Evolutionary conservation across 257 asterid genomes (phyloP), one percentile per base, ranked within the genome.

Genomic region (Coffea canephora): DNA sequence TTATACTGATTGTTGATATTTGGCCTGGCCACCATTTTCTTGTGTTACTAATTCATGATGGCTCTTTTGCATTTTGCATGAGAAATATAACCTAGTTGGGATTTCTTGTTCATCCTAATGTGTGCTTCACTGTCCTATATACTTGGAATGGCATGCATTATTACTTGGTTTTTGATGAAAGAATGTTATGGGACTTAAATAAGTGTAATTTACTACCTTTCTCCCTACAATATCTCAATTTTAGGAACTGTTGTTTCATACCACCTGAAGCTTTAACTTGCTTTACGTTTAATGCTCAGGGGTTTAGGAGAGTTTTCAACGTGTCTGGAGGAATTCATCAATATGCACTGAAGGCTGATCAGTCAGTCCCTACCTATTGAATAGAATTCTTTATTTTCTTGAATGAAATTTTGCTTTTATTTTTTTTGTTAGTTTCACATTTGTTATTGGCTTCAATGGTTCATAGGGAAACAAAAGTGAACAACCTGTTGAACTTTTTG

Each of bases 261-360:
- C 18, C 13, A 14, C 39, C 45, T 78, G 75, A 65, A 67, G 65
- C 71, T 49, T 74, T 76, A 25, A 75, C 76, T 77, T 21, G 48
- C 39, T 4, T 77, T 57, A n/a, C 41, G 71, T 69, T 75, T 68
- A 62, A 65, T 81, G 77, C 15, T 75, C 93, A 95, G 99, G 98
- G 99, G 73, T 95, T 95, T 87, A 92, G 85, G 87, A 90, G 74
- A 81, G 91, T 93, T 48, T 92, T 82, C 91, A 95, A 95, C n/a
- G 85, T 95, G 31, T 83, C 94, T 0, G 99, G 99, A 71, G 99
- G 99, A 79, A 93, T 95, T 83, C 98, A 95, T 73, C 88, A 90
- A 78, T 95, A 93, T 69, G 97, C 99, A 36, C 81, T 85, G 15
- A 88, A 89, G 81, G 98, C 85, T 84, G 97, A 95, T 88, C 91